phyloP scores from a whole-genome alignment of 306 rosid species.

The Prunus padus region DNA sequence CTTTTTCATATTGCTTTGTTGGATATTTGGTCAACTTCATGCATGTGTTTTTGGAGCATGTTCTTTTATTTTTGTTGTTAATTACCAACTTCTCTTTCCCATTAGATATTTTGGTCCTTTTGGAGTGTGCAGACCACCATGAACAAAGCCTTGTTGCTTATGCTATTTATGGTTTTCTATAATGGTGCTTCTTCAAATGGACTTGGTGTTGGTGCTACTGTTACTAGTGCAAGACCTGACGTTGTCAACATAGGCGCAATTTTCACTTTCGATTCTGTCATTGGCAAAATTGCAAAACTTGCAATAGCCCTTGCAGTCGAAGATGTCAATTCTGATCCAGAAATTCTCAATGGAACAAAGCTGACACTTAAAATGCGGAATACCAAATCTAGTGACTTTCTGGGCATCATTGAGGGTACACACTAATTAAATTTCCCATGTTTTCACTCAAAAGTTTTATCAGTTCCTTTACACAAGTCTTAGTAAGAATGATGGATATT shows the following conservation, averaged over 20 bases:
- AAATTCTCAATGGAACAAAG: constrained; percentile 41
- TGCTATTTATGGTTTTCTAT: constrained; percentile 29
- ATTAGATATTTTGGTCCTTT: background rate
- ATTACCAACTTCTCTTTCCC: no score
- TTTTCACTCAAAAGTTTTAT: background rate
- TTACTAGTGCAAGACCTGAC: constrained; percentile 23
- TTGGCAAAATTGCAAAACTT: constrained; percentile 53
- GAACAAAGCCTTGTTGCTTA: constrained; percentile 33
- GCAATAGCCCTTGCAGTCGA: constrained; percentile 50
- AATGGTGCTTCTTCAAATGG: constrained; percentile 18
- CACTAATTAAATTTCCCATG: background rate
- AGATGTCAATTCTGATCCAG: constrained; percentile 44
- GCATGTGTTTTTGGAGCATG: no score
- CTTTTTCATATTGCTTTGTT: no score
- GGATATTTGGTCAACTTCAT: no score
- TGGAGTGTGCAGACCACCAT: constrained; percentile 26
- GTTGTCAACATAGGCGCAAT: constrained; percentile 52
- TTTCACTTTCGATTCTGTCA: constrained; percentile 42
- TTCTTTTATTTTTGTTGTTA: no score
- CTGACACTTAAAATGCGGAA: constrained; percentile 43
- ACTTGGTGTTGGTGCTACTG: background rate
- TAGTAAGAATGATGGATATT: background rate
- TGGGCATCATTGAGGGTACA: constrained; percentile 55
- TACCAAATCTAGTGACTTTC: constrained; percentile 49
- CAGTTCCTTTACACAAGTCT: background rate